Evolutionary conservation across 1,284 basidiomycete species (phyloP).

Genomic region (Leccinum angustisporum): DNA sequence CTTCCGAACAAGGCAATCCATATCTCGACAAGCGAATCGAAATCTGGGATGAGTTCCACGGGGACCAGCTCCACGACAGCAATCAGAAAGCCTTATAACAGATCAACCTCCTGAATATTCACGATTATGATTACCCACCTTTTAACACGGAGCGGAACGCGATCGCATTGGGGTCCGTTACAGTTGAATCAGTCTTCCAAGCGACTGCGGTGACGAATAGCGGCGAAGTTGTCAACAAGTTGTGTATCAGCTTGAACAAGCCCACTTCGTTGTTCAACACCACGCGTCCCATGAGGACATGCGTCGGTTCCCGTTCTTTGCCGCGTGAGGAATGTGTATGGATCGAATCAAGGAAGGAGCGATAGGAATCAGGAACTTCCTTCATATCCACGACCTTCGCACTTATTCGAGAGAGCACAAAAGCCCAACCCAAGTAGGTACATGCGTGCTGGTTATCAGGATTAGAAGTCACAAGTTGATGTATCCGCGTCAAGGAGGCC

Average conservation of each 20-base stretch:
- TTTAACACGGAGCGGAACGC: constrained; percentile 84
- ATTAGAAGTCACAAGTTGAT: constrained; percentile 60
- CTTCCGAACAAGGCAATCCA: constrained; percentile 82
- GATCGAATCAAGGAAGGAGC: constrained; percentile 56
- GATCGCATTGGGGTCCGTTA: constrained; percentile 78
- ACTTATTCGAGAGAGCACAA: constrained; percentile 65
- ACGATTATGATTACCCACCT: constrained; percentile 45
- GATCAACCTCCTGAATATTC: constrained; percentile 5
- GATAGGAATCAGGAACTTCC: constrained; percentile 54
- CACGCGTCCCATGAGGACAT: constrained; percentile 53
- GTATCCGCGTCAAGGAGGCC: constrained; percentile 55
- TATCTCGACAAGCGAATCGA: constrained; percentile 69
- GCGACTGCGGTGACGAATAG: constrained; percentile 72
- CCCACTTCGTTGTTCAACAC: constrained; percentile 56
- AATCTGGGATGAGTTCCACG: constrained; percentile 72
- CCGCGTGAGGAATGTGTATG: constrained; percentile 44
- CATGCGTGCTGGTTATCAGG: constrained; percentile 62
- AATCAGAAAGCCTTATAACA: constrained; percentile 59
- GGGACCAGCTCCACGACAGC: constrained; percentile 71
- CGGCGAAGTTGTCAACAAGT: constrained; percentile 64
- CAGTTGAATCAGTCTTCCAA: constrained; percentile 62
- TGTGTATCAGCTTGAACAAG: constrained; percentile 54
- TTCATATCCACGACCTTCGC: constrained; percentile 43
- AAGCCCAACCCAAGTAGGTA: constrained; percentile 77
- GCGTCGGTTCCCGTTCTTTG: constrained; percentile 54